phyloP scores from a whole-genome alignment of 345 rosid species.

The Chamaenerion angustifolium region DNA sequence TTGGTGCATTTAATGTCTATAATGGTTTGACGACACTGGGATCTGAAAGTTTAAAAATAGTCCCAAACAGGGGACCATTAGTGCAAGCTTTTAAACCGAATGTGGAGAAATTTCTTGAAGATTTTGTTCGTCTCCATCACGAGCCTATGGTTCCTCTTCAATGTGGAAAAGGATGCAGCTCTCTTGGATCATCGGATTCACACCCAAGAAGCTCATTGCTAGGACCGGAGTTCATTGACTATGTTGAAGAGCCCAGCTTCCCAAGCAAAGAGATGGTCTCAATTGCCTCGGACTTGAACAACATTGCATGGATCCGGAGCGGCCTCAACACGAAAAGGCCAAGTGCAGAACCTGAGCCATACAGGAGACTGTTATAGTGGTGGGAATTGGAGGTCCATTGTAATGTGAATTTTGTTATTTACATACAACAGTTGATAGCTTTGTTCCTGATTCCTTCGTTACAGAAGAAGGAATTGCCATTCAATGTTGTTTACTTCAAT shows the following conservation, averaged over 20 bases:
- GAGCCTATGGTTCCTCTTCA: constrained; percentile 42
- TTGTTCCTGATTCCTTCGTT: too few species aligned
- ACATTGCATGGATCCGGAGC: constrained; percentile 74
- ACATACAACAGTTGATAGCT: too few species aligned
- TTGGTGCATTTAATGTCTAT: constrained; percentile 65
- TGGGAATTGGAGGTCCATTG: too few species aligned
- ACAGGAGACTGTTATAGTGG: constrained; percentile 14
- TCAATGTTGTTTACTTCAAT: too few species aligned
- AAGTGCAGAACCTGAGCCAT: constrained; percentile 1
- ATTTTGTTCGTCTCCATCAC: constrained; percentile 11
- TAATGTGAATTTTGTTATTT: too few species aligned
- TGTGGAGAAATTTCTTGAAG: constrained; percentile 38
- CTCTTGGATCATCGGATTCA: constrained; percentile 15
- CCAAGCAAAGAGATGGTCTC: constrained; percentile 59
- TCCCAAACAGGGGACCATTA: constrained; percentile 38
- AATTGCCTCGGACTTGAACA: constrained; percentile 72
- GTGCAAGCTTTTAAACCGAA: constrained; percentile 40
- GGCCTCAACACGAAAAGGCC: constrained; percentile 28
- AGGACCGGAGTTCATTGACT: constrained; percentile 82
- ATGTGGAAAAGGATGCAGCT: constrained; percentile 75
- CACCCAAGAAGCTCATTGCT: constrained; percentile 26
- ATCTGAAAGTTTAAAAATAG: constrained; percentile 15
- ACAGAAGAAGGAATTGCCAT: too few species aligned
- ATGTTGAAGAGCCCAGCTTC: constrained; percentile 43
- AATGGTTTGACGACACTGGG: constrained; percentile 18